Evolutionary conservation across 1,284 basidiomycete genomes (phyloP).

Genomic region (Schizophyllum amplum): DNA sequence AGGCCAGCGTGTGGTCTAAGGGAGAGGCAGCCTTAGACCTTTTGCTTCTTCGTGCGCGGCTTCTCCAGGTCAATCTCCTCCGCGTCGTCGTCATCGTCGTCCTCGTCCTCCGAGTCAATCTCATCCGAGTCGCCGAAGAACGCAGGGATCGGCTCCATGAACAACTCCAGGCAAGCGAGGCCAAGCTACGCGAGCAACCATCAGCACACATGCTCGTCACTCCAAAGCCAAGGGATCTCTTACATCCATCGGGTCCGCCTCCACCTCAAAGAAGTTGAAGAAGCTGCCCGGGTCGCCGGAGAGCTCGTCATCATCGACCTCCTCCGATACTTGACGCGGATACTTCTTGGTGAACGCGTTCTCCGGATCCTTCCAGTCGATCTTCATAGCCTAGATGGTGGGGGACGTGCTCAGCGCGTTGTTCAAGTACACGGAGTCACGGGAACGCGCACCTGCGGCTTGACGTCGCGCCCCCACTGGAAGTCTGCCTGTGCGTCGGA

Average conservation of each 20-base stretch:
- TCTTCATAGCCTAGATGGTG: constrained; percentile 61
- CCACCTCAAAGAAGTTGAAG: constrained; percentile 80
- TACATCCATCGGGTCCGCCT: constrained; percentile 59
- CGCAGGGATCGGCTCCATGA: constrained; percentile 68
- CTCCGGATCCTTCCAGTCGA: constrained; percentile 76
- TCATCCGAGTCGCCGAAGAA: constrained; percentile 43
- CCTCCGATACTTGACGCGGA: constrained; percentile 56
- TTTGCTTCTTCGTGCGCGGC: constrained; percentile 64
- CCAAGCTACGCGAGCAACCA: constrained; percentile 45
- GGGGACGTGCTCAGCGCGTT: constrained; percentile 2
- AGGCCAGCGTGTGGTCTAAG: background rate
- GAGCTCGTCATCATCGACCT: constrained; percentile 43
- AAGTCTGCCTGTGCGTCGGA: constrained; percentile 70
- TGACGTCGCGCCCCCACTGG: constrained; percentile 66
- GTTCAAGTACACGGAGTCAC: background rate
- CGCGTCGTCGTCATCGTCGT: constrained; percentile 64
- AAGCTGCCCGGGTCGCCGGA: constrained; percentile 71
- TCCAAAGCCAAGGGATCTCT: constrained; percentile 21
- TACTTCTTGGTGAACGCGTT: constrained; percentile 73
- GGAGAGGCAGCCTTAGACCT: constrained; percentile 34
- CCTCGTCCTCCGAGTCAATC: constrained; percentile 57
- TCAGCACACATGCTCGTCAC: constrained; percentile 5
- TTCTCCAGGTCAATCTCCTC: constrained; percentile 80
- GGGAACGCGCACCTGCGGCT: constrained; percentile 43
- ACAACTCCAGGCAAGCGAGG: constrained; percentile 66